Conservation (phyloP, 1,139 yeast species). For the Zygoascus sp. region DNA sequence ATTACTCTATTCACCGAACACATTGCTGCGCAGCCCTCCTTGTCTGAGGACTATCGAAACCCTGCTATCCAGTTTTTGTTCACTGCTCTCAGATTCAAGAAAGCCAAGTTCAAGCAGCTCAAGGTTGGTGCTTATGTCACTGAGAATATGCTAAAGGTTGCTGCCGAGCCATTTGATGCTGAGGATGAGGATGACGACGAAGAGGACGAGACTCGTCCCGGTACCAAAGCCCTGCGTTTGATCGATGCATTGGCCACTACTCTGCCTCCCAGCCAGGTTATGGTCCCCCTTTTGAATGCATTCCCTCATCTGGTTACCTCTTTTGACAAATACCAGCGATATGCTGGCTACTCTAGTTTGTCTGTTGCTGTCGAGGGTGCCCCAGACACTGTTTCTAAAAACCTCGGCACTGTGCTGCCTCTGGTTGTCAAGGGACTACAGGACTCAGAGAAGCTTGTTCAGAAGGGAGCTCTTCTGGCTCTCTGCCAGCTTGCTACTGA, state of each 20-base stretch:
- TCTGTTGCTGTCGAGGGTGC: constrained; percentile 90
- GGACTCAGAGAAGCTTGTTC: constrained; percentile 71
- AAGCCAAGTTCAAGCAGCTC: constrained; percentile 49
- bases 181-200: constrained; percentile 79
- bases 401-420: constrained; percentile 68
- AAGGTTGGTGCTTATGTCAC: constrained; percentile 82
- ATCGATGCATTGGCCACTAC: constrained; percentile 74
- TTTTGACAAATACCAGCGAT: constrained; percentile 67
- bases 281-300: constrained; percentile 69
- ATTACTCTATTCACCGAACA: constrained; percentile 65
- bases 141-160: constrained; percentile 66
- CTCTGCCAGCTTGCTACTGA: constrained; percentile 76
- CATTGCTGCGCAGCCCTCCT: constrained; percentile 59
- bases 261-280: constrained; percentile 89
- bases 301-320: constrained; percentile 62
- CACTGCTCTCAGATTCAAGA: constrained; percentile 68
- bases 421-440: constrained; percentile 71
- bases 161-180: constrained; percentile 62
- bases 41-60: constrained; percentile 78
- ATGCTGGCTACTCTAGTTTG: constrained; percentile 79
- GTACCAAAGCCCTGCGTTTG: constrained; percentile 73
- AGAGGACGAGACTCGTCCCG: constrained; percentile 83
- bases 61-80: constrained; percentile 83
- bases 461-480: constrained; percentile 82
- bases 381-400: constrained; percentile 82